Evolutionary conservation across 2,329 filamentous ascomycete species (phyloP), one percentile per base, ranked within the genome.

Genomic region (Aspergillus sp.): DNA sequence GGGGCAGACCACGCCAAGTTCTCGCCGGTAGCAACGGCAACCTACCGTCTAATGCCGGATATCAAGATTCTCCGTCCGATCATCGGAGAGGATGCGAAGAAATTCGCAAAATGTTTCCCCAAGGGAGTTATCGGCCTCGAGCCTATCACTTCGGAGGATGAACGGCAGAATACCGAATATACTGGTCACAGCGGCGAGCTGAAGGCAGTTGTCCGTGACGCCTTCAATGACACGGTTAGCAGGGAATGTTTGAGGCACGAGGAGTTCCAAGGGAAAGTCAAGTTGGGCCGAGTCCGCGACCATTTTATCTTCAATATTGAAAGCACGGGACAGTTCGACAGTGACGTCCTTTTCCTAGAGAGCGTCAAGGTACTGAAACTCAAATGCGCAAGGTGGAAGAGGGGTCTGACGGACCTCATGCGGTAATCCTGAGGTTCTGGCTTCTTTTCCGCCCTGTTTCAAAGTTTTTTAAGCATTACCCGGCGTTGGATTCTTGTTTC

Each of bases 241-340:
- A 86, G 95, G 65, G 96, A 99, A 78, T 95, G 90, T 70, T 77
- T 99, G 70, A 87, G 95, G 50, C 93, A 99, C 73, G 83, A 88
- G 25, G 95, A 98, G 77, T 98, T 99, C 78, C 86, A 95, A 76
- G 90, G 87, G 72, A 99, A 97, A 81, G 95, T 99, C 63, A 93
- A 92, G 81, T 85, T 99, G 33, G 95, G 95, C 44, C 84, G 96
- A 55, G 81, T 92, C 67, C 83, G 92, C 64, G 95, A 99, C 74
- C 96, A 99, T 79, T 99, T 99, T 76, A 98, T 99, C 76, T 99
- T 95, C 82, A 89, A 87, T 55, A 84, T 99, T 37, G 95, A 99
- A 81, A 97, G 93, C 80, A 89, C 91, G 0, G 96, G 95, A 6
- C 95, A 99, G 78, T 96, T 91, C 81, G 88, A 95, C 58, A 96